phyloP scores from a whole-genome alignment of 305 asterid genomes.

The Fraxinus greggii region DNA sequence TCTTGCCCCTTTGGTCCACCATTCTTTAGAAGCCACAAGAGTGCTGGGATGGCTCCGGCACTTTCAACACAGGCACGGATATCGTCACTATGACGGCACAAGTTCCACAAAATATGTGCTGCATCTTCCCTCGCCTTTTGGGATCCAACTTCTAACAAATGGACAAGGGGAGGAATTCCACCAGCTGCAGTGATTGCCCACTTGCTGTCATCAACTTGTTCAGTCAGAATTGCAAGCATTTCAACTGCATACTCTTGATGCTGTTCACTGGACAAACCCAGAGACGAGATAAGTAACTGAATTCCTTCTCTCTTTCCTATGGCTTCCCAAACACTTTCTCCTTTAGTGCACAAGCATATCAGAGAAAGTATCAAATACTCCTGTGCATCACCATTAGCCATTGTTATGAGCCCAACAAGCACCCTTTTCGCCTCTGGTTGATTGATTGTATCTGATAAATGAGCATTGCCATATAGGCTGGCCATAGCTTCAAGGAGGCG shows the following conservation, averaged over 20 bases:
- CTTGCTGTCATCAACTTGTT: slow-evolving; percentile 86
- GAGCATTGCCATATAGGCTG: slow-evolving; percentile 62
- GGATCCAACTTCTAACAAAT: slow-evolving; percentile 70
- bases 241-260: slow-evolving; percentile 84
- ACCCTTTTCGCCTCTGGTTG: slow-evolving; percentile 73
- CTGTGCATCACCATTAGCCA: slow-evolving; percentile 66
- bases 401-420: slow-evolving; percentile 70
- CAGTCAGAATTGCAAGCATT: slow-evolving; percentile 72
- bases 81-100: slow-evolving; percentile 83
- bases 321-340: slow-evolving; percentile 72
- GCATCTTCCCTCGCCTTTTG: slow-evolving; percentile 67
- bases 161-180: slow-evolving; percentile 91
- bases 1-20: slow-evolving; percentile 75
- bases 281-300: slow-evolving; percentile 75
- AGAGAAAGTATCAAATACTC: slow-evolving; percentile 65
- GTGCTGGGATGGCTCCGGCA: slow-evolving; percentile 73
- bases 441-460: slow-evolving; percentile 41
- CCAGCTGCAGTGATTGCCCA: slow-evolving; percentile 99
- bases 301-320: slow-evolving; percentile 86
- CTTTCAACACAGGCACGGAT: slow-evolving; percentile 77
- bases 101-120: slow-evolving; percentile 56
- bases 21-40: slow-evolving; percentile 71
- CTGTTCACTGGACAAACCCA: slow-evolving; percentile 76
- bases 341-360: slow-evolving; percentile 56
- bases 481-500: slow-evolving; percentile 88